These are phyloP conservation scores for Butyriboletus loyo DNA, from an alignment of 768 basidiomycete species.

Conservation along the genomic window DNA sequence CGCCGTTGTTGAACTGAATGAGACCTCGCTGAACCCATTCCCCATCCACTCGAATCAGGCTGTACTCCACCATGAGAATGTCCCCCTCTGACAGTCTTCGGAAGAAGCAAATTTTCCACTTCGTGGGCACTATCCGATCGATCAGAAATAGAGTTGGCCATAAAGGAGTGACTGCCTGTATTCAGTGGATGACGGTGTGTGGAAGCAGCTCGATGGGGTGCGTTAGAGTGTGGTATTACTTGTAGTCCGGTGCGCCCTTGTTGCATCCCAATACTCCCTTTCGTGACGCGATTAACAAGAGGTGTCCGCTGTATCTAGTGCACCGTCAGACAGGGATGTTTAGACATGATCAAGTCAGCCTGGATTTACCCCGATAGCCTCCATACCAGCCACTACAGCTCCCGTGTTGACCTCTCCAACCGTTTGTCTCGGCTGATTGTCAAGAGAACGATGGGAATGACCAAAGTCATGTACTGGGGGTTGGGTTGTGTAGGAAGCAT, in stretches of 20 bases:
- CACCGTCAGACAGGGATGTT: slow-evolving; percentile 3
- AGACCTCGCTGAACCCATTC: slow-evolving; percentile 24
- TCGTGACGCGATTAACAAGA: slow-evolving; percentile 47
- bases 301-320: slow-evolving; percentile 69
- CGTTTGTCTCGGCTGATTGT: slow-evolving; percentile 17
- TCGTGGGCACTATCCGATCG: slow-evolving; percentile 67
- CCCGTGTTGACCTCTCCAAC: slow-evolving; percentile 43
- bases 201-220: slow-evolving; percentile 19
- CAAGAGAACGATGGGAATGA: slow-evolving; percentile 16
- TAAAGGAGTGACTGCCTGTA: slow-evolving; percentile 40
- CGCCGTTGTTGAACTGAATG: slow-evolving; percentile 26
- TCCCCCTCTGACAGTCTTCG: slow-evolving; percentile 21
- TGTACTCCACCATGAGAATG: slow-evolving; percentile 12
- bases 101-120: slow-evolving; percentile 62
- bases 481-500: slow-evolving; percentile 12
- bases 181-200: slow-evolving; percentile 44
- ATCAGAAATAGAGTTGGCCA: slow-evolving; percentile 48
- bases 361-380: slow-evolving; percentile 52
- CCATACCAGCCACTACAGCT: slow-evolving; percentile 62
- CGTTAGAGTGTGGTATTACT: slow-evolving; percentile 22
- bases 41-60: slow-evolving; percentile 37
- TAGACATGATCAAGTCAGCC: neutral
- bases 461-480: slow-evolving; percentile 18
- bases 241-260: slow-evolving; percentile 32
- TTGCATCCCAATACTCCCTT: slow-evolving; percentile 30